phyloP scores from a whole-genome alignment of 2,329 filamentous ascomycete species.

The Aspergillus candidus region DNA sequence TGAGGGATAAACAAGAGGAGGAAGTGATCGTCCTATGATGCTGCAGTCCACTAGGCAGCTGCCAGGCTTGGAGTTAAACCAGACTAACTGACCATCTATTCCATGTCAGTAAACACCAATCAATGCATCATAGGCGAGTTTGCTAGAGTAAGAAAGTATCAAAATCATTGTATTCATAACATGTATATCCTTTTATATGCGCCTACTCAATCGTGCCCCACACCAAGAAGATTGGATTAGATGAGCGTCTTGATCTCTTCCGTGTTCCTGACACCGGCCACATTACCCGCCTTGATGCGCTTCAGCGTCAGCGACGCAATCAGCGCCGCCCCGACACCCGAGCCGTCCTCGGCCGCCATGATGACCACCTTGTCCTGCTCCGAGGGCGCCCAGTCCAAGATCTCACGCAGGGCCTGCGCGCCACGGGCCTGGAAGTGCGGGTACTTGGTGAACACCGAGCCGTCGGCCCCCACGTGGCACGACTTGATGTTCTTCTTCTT shows the following conservation, averaged over 20 bases:
- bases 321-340: conserved; percentile 90
- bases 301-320: conserved; percentile 71
- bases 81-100: no score
- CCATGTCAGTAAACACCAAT: no score
- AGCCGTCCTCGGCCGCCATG: conserved; percentile 86
- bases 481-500: conserved; percentile 86
- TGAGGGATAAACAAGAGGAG: no score
- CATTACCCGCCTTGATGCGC: conserved; percentile 54
- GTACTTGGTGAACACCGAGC: conserved; percentile 98
- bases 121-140: no score
- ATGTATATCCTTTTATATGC: no score
- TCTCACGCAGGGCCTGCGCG: conserved; percentile 83
- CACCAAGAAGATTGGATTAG: conserved; percentile 7
- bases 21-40: no score
- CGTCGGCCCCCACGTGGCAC: conserved; percentile 94
- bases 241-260: conserved; percentile 32
- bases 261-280: conserved; percentile 52
- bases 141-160: no score
- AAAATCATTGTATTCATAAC: no score
- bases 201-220: no score
- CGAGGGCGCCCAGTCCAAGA: conserved; percentile 85
- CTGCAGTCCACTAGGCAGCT: no score
- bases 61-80: no score
- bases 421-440: conserved; percentile 94
- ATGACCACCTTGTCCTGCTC: conserved; percentile 84